A percentile compares a stretch with the other conserved stretches of the same genome.
Evolutionary conservation across 768 basidiomycete species (phyloP).

Genomic region (Termitomyces bulborhizus): DNA sequence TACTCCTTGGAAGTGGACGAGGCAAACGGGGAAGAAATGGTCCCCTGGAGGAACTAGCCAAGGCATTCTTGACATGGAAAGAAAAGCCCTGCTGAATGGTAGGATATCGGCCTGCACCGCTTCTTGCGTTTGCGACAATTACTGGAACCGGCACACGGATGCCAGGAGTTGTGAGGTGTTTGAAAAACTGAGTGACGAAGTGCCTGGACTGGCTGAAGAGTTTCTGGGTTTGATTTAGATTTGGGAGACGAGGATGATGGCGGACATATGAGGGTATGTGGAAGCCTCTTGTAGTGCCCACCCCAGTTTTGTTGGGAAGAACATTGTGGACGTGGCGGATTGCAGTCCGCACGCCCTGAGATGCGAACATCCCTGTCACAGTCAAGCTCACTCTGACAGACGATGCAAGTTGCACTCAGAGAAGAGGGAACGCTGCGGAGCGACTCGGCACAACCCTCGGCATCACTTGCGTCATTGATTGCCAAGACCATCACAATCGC

Average conservation of each 20-base stretch:
- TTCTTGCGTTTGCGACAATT: conserved; percentile 20
- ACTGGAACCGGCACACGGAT: conserved; percentile 23
- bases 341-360: conserved; percentile 34
- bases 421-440: neutral
- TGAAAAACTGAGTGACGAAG: conserved; percentile 49
- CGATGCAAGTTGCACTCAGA: neutral
- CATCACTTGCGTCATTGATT: conserved; percentile 5
- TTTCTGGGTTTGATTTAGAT: conserved; percentile 31
- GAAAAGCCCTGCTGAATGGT: conserved; percentile 54
- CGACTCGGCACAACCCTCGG: neutral
- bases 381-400: neutral
- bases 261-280: conserved; percentile 38
- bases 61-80: conserved; percentile 43
- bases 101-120: conserved; percentile 25
- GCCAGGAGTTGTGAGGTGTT: conserved; percentile 54
- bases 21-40: conserved; percentile 58
- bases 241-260: conserved; percentile 22
- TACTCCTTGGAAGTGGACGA: conserved; percentile 34
- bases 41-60: conserved; percentile 38
- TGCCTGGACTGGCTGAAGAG: conserved; percentile 48
- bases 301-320: conserved; percentile 21
- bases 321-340: conserved; percentile 32
- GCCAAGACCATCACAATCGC: neutral
- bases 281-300: conserved; percentile 29
- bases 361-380: conserved; percentile 28